Evolutionary conservation across 345 rosid species (phyloP), one percentile per base, ranked within the genome.

Genomic region (Nasturtium officinale): DNA sequence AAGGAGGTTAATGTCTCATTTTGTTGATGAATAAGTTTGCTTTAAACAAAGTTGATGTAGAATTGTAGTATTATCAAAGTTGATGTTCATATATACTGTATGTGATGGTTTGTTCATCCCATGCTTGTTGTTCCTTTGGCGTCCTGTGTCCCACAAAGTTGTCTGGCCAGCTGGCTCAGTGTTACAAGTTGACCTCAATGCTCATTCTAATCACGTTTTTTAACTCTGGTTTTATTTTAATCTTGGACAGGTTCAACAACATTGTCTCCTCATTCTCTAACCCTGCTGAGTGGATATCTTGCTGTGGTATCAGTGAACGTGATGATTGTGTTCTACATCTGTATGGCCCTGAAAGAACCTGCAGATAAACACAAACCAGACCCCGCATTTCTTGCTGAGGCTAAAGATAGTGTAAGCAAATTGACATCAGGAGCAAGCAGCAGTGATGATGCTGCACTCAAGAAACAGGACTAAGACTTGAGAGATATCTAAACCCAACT

Each of bases 341-440:
- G 71, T 46, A 51, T 87, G 92, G 92, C 92, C 35, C 73, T 89
- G 83, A 89, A 83, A 83, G 91, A 89, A 78, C 96, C 95, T 64
- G 71, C 82, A 3, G 85, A 86, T 53, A 86, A 86, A 65, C 86
- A 87, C 9, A 87, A 89, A 72, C 96, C 96, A 5, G 91, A 89
- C 79, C 77, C 89, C 1, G 59, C 77, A 59, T 89, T 89, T 77
- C 74, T 87, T 35, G 88, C 92, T 0, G 83, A 80, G 50, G 95
- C 96, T 1, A 75, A 85, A 85, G 88, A 87, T 67, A 87, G 95
- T 69, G 65, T 86, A 38, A 82, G 42, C 56, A 73, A 72, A 50
- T 54, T 78, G 18, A 51, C 53, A 1, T 57, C 61, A 18, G 77
- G 56, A 38, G 68, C 83, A 2, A 38, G 63, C 15, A 67, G 42